Evolutionary conservation across 202 grass and related monocot species (phyloP), one percentile per base, ranked within the genome.

Genomic region (Zoysia matrella): DNA sequence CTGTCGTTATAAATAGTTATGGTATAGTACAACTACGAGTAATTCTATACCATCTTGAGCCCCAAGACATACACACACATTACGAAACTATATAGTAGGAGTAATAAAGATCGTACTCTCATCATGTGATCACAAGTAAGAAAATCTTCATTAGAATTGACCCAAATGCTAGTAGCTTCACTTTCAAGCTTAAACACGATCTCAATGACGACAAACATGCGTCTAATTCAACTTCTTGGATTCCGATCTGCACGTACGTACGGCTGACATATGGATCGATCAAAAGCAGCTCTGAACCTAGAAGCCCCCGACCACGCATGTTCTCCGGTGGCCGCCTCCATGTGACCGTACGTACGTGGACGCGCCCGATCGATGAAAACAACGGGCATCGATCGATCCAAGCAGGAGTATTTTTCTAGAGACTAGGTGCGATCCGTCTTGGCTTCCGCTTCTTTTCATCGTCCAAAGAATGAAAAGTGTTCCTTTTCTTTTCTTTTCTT

Each of bases 391-490:
- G 12, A 47, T 22, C 22, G 30, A 36, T 1, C 30, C 1, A 36
- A 36, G 30, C 30, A 36, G 30, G 30, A 55, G 14, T 47, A 39
- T 68, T 73, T 60, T 47, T 65, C 9, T 11, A 3, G 43, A 75
- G n/a, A 62, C 54, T 70, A 36, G 15, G 64, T 84, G 76, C 43
- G 65, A 66, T 89, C 71, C 76, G 50, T 60, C 56, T 84, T 65
- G 82, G 71, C 71, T 84, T 70, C 81, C 16, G 12, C 44, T 66
- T 70, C 43, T 51, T 50, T 71, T 69, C 56, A 47, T 61, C 56
- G 14, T 72, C 68, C 55, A 63, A 60, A 39, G 53, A 60, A 70
- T 41, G 4, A 16, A 3, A 5, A 3, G 10, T 67, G 8, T 8
- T 1, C 1, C 3, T 15, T 11, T 56, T 11, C 4, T 0, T 52